phyloP scores from a whole-genome alignment of 2,329 filamentous ascomycete species.

The Aspergillus calidoustus region DNA sequence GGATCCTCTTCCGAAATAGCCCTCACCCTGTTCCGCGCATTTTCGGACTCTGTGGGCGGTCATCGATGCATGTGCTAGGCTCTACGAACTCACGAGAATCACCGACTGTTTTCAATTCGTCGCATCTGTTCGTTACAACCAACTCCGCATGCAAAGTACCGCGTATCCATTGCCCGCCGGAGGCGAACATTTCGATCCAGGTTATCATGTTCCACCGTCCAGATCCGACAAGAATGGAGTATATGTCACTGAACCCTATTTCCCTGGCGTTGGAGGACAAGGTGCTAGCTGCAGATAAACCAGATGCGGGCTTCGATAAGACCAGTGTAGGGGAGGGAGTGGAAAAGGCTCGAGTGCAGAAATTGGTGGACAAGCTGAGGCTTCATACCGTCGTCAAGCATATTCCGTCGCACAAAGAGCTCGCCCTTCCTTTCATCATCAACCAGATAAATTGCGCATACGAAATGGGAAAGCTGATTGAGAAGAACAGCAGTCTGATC shows the following conservation, averaged over 20 bases:
- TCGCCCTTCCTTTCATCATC: conserved; percentile 77
- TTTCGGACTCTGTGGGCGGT: conserved; percentile 80
- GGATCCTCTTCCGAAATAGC: conserved; percentile 80
- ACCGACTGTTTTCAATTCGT: conserved; percentile 63
- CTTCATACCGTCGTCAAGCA: conserved; percentile 83
- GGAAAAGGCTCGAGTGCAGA: conserved; percentile 66
- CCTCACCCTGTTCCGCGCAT: conserved; percentile 80
- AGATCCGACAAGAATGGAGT: conserved; percentile 88
- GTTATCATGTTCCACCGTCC: conserved; percentile 89
- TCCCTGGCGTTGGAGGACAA: conserved; percentile 83
- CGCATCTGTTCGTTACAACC: conserved; percentile 69
- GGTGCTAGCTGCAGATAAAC: conserved; percentile 43
- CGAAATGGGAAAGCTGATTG: conserved; percentile 82
- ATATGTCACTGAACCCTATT: conserved; percentile 89
- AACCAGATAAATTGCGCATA: conserved; percentile 96
- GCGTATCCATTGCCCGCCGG: conserved; percentile 68
- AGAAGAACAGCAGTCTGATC: conserved; percentile 87
- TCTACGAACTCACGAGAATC: conserved; percentile 68
- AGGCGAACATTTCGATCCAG: conserved; percentile 75
- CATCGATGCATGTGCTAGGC: conserved; percentile 83
- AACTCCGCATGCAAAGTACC: conserved; percentile 62
- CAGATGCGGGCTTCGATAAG: conserved; percentile 51
- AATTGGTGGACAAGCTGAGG: conserved; percentile 82
- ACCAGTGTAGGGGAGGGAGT: conserved; percentile 75
- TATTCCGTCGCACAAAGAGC: conserved; percentile 78